Conservation (phyloP, 768 basidiomycete genomes). For the Lactifluus hygrophoroides region DNA sequence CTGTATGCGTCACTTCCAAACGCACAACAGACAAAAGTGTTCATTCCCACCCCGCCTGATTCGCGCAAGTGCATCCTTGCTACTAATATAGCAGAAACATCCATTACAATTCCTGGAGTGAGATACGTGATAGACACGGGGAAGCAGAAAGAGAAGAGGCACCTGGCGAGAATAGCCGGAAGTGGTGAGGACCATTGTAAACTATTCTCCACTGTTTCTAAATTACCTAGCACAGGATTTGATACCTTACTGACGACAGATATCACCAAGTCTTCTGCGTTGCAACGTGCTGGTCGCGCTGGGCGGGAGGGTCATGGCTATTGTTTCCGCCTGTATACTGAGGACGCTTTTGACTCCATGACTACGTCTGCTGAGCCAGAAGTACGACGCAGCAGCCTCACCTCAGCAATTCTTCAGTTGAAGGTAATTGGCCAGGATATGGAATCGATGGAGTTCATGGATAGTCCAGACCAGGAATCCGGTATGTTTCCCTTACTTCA, state of each 20-base stretch:
- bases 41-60: constrained; percentile 52
- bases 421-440: constrained; percentile 78
- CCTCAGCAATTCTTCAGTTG: constrained; percentile 76
- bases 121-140: constrained; percentile 95
- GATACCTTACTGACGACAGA: constrained; percentile 78
- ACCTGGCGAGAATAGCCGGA: constrained; percentile 58
- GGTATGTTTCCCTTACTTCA: constrained; percentile 40
- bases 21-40: constrained; percentile 70
- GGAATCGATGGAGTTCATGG: constrained; percentile 81
- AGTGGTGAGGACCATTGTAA: constrained; percentile 39
- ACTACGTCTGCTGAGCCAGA: constrained; percentile 69
- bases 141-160: constrained; percentile 91
- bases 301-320: constrained; percentile 87
- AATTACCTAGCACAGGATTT: constrained; percentile 47
- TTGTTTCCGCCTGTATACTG: constrained; percentile 92
- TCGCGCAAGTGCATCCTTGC: constrained; percentile 89
- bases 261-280: constrained; percentile 84
- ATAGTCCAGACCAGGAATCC: constrained; percentile 66
- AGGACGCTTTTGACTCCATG: constrained; percentile 64
- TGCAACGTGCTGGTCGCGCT: constrained; percentile 92
- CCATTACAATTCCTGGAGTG: constrained; percentile 93
- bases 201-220: background rate
- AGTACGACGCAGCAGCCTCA: constrained; percentile 80
- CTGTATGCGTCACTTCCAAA: constrained; percentile 85
- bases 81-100: constrained; percentile 97